phyloP scores from a whole-genome alignment of 108 stramenopile species.

The Licmophora abbreviata region DNA sequence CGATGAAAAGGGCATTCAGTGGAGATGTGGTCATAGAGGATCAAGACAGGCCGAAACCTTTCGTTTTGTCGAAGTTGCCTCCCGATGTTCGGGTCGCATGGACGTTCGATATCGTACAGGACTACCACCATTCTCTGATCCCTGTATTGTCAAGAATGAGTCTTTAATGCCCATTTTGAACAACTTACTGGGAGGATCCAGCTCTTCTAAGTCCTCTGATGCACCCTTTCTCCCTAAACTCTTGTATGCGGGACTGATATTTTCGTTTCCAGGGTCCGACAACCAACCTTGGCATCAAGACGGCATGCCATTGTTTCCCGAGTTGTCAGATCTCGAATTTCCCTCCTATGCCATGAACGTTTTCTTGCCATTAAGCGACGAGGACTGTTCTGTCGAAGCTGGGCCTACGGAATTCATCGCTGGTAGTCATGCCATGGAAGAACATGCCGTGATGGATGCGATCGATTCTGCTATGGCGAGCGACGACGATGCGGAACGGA shows the following conservation, averaged over 20 bases:
- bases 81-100: conserved; percentile 34
- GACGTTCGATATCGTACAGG: conserved; percentile 33
- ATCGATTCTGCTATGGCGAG: background rate
- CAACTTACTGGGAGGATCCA: conserved; percentile 18
- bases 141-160: conserved; percentile 13
- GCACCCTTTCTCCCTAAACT: conserved; percentile 14
- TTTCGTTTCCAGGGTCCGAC: conserved; percentile 24
- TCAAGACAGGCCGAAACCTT: no score
- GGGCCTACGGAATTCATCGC: conserved; percentile 48
- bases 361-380: conserved; percentile 30
- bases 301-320: conserved; percentile 35
- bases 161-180: conserved; percentile 17
- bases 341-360: conserved; percentile 52
- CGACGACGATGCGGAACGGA: conserved; percentile 3
- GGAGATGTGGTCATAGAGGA: no score
- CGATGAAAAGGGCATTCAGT: no score
- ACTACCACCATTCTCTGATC: conserved; percentile 10
- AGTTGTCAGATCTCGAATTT: conserved; percentile 4
- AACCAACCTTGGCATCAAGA: conserved; percentile 60
- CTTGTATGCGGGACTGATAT: conserved; percentile 41
- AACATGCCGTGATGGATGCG: background rate
- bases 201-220: background rate
- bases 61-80: conserved; percentile 40
- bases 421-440: conserved; percentile 16
- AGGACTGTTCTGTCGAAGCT: conserved; percentile 16